phyloP scores from a whole-genome alignment of 768 basidiomycete species.

The Tylopilus balloui region DNA sequence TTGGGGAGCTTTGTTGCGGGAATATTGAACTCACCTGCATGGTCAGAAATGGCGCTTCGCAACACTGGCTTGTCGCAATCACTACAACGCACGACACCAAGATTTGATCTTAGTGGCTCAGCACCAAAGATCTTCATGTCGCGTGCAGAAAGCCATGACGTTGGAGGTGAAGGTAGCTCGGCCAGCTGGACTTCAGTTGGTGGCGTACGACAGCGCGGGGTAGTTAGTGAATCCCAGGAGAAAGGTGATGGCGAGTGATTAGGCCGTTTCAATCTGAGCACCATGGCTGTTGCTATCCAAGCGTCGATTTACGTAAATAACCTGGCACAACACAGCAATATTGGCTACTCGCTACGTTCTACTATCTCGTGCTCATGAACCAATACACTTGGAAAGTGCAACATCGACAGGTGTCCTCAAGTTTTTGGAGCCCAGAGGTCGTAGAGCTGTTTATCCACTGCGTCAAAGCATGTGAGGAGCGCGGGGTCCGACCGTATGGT shows the following conservation, averaged over 20 bases:
- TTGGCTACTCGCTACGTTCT: no score
- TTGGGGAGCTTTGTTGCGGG: neutral
- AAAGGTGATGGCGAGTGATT: conserved; percentile 52
- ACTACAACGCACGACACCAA: conserved; percentile 65
- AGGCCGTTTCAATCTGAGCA: conserved; percentile 40
- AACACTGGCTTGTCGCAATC: conserved; percentile 82
- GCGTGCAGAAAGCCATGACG: conserved; percentile 77
- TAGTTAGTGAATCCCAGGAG: conserved; percentile 51
- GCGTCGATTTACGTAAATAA: conserved; percentile 19
- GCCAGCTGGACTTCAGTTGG: conserved; percentile 35
- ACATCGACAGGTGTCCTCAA: conserved; percentile 6
- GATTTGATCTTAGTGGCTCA: conserved; percentile 65
- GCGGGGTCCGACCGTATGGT: conserved; percentile 61
- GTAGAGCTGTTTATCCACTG: conserved; percentile 71
- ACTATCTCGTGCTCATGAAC: no score
- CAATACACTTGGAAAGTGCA: no score
- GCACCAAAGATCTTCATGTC: conserved; percentile 89
- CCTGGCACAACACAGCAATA: no score
- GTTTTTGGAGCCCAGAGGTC: conserved; percentile 62
- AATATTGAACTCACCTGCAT: conserved; percentile 52
- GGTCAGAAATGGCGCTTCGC: conserved; percentile 68
- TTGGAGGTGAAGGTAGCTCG: conserved; percentile 65
- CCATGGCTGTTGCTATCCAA: conserved; percentile 28
- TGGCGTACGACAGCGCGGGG: conserved; percentile 29
- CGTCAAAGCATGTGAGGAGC: conserved; percentile 70